phyloP scores from a whole-genome alignment of 192 early-diverging fungal species.

The Neocallimastix lanati region DNA sequence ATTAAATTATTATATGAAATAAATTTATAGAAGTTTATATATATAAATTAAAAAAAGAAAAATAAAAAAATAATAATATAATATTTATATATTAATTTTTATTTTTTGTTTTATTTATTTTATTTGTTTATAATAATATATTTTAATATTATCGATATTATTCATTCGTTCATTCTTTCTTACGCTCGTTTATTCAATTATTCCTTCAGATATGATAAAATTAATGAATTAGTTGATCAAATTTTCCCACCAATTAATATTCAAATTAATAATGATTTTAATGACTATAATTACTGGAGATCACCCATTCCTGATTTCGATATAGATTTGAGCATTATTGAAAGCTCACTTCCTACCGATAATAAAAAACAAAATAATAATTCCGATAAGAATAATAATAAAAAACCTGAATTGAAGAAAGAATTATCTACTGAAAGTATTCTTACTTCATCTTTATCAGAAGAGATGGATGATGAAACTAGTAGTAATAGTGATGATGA shows the following conservation, averaged over 20 bases:
- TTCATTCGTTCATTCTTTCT: too few species aligned
- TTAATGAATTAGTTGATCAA: constrained; percentile 87
- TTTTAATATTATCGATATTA: too few species aligned
- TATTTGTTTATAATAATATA: too few species aligned
- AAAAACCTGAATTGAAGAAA: background rate
- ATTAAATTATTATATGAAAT: too few species aligned
- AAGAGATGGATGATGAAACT: background rate
- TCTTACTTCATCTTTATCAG: background rate
- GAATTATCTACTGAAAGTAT: background rate
- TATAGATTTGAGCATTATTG: background rate
- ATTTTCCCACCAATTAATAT: constrained; percentile 59
- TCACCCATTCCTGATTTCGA: constrained; percentile 25
- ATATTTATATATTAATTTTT: too few species aligned
- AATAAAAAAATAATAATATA: too few species aligned
- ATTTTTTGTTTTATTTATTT: too few species aligned
- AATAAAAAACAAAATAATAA: background rate
- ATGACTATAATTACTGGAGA: constrained; percentile 76
- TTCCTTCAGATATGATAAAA: constrained; percentile 51
- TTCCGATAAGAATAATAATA: background rate
- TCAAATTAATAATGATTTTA: constrained; percentile 39
- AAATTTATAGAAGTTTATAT: too few species aligned
- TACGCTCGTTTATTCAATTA: too few species aligned
- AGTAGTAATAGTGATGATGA: background rate
- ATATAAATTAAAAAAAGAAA: too few species aligned
- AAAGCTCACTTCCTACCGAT: background rate